Evolutionary conservation across 129 eudicot species (phyloP), one percentile per base, ranked within the genome.

Genomic region (Flaveria trinervia): DNA sequence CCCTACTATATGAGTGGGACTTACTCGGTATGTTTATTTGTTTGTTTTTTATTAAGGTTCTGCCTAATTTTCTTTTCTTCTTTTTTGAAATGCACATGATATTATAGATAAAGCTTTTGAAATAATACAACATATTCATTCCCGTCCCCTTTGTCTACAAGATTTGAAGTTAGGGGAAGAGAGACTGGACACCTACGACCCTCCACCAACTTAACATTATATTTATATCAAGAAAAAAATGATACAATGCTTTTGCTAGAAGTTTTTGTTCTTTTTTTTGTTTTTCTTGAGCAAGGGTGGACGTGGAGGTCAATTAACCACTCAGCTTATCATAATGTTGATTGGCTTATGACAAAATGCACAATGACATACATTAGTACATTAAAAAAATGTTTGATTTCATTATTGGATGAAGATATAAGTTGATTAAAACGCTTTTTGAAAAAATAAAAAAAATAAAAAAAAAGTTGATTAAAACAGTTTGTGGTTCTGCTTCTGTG

Each of bases 401-500:
- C 46, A 25, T 68, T 30, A 62, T 16, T 11, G 18, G 61, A 20
- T 23, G 69, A 51, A 26, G 52, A 50, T 75, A 48, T 46, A 44
- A 70, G 51, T 50, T 16, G n/a, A 23, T 72, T 39, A 64, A 70
- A 22, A 26, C 51, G n/a, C 43, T 70, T 62, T 71, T 51, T n/a
- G 57, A 57, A 5, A 36, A 36, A 36, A 36, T 36, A 36, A 36
- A 57, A 5, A 36, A 36, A 36, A 36, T 36, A 36, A 36, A 28
- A 26, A 28, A 28, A 28, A 43, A 69, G 43, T 41, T 16, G 16
- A 22, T 76, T 36, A 64, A 69, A 20, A 25, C 50, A 20, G 50
- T 69, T 61, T 71, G 71, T 25, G 52, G 52, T n/a, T 46, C 46
- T 71, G 56, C 23, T 72, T 75, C 57, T 79, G 45, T 72, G 66